Base-by-base conservation (phyloP, 495 filamentous ascomycete genomes). In the Penicillium tannophilum region DNA sequence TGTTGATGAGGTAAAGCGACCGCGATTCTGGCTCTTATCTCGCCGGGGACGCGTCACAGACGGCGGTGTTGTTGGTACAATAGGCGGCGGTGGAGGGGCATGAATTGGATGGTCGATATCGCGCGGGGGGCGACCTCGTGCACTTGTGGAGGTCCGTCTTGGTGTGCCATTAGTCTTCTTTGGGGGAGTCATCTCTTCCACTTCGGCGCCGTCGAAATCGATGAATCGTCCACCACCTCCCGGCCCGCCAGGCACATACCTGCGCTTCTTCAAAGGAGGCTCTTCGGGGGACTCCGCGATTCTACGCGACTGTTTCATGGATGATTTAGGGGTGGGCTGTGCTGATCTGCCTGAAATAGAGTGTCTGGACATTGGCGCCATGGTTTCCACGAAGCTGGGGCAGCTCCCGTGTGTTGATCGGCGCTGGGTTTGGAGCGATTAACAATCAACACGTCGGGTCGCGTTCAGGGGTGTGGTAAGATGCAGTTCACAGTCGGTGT, bases 211-310 rank as follows among this genome's bases (percentile, higher is more conserved):
- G 54, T 86, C 81, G 26, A 82, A 76, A 44, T 93, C 88, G 30
- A 90, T 77, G 63, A 90, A 92, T 60, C 91, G 78, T 24, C 89
- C 89, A 55, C 89, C 88, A 55, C 90, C 90, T n/a, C 89, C 88
- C 35, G 89, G 87, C 26, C 90, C 90, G 56, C 88, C 89, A 43
- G 91, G 89, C 33, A 92, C 80, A 68, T 92, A 93, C 63, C 76
- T 82, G 61, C 80, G 74, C 61, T 79, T 84, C 66, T 82, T 84
- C 28, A 68, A 63, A n/a, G 78, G 75, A 54, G 72, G 81, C 26
- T 72, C 80, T 69, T 79, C 83, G 50, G 68, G 62, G 49, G 62
- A 75, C 50, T 67, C 55, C 50, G 66, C 69, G 55, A 68, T 65
- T 62, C 58, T 74, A 59, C 61, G 71, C 6, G 76, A 65, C 10